A percentile compares a stretch with the other conserved stretches of the same genome.
Conservation (phyloP, 2,329 filamentous ascomycete species). For the Sporothrix phasma region DNA sequence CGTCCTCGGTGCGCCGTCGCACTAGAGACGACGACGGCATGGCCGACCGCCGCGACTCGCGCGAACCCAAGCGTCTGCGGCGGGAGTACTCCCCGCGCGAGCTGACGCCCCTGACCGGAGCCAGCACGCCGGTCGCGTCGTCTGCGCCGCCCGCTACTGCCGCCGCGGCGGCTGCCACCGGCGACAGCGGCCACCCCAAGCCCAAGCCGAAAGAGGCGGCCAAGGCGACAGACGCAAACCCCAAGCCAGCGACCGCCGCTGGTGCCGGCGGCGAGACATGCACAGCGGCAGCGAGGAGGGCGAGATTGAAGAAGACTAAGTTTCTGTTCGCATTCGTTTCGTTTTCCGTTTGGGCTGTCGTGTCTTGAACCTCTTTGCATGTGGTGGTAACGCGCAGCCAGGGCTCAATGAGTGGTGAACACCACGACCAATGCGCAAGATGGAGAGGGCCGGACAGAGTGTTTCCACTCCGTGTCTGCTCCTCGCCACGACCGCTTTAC, state of each 20-base stretch:
- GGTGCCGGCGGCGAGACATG: slow-evolving; percentile 38
- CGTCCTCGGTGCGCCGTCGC: slow-evolving; percentile 56
- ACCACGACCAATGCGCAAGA: not conserved
- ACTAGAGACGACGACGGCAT: slow-evolving; percentile 60
- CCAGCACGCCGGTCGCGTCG: not conserved
- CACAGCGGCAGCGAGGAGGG: slow-evolving; percentile 93
- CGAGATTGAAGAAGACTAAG: slow-evolving; percentile 78
- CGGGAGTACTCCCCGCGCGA: slow-evolving; percentile 1
- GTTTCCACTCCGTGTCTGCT: not conserved
- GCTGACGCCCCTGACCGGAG: slow-evolving; percentile 20
- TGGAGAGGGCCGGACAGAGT: too few species aligned
- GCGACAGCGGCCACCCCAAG: slow-evolving; percentile 5
- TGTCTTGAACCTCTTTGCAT: not conserved
- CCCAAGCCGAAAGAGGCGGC: slow-evolving; percentile 41
- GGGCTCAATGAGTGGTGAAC: not conserved
- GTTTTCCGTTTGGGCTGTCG: not conserved
- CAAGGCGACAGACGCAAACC: not conserved
- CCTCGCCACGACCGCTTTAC: too few species aligned
- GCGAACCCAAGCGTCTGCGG: slow-evolving; percentile 48
- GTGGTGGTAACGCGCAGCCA: slow-evolving; percentile 1
- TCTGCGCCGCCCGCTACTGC: not conserved
- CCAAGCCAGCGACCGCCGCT: not conserved
- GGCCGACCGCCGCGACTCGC: slow-evolving; percentile 51
- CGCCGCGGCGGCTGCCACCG: too few species aligned
- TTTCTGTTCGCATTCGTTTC: not conserved